These are phyloP conservation scores for Rhododendron kiyosumense DNA, from an alignment of 148 eudicot genomes.

Conservation along the genomic window DNA sequence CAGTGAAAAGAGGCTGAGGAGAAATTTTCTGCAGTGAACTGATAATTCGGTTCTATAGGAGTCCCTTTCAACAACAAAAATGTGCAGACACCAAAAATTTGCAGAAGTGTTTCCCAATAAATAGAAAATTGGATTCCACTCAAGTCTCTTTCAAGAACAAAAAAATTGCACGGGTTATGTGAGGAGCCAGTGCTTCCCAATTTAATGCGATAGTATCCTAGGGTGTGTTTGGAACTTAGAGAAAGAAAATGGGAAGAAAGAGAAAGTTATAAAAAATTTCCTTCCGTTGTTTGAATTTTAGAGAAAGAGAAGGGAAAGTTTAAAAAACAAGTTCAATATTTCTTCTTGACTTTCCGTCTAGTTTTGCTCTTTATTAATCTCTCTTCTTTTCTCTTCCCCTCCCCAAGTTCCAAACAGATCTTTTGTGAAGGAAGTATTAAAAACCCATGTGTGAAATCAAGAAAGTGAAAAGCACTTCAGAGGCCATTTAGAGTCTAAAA, in stretches of 20 bases:
- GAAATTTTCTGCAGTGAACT: neutral
- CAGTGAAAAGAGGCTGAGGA: neutral
- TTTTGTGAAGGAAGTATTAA: neutral
- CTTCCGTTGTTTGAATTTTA: neutral
- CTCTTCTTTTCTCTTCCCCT: neutral
- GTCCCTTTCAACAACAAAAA: neutral
- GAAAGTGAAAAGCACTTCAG: neutral
- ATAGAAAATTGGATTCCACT: neutral
- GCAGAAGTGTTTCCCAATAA: neutral
- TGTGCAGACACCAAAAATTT: neutral
- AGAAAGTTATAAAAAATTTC: neutral
- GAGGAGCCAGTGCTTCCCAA: constrained; percentile 1
- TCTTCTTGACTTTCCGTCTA: neutral
- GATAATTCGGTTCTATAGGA: neutral
- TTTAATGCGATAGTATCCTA: neutral
- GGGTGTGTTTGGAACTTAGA: neutral
- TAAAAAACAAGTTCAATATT: neutral
- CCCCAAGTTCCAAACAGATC: neutral
- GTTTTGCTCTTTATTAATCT: neutral
- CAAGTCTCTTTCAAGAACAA: neutral
- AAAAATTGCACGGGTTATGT: neutral
- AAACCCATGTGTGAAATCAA: neutral
- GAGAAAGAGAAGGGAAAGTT: neutral
- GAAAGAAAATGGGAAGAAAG: neutral
- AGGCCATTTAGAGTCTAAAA: neutral